Conservation (phyloP, 2,329 filamentous ascomycete species). For the Calonectria henricotiae region DNA sequence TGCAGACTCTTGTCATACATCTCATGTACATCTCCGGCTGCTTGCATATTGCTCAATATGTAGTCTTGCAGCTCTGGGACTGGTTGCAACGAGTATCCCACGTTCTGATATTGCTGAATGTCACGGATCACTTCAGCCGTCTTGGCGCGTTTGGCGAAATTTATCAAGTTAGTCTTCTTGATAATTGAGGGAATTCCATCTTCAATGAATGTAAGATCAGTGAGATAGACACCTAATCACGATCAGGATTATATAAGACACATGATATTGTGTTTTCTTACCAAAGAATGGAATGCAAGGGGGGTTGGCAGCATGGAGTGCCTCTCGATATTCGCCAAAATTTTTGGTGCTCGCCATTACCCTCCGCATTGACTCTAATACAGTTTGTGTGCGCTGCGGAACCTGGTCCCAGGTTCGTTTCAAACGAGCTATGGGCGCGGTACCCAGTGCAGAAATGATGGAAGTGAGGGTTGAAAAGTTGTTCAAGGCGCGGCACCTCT, state of each 20-base stretch:
- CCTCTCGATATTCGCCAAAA: conserved; percentile 96
- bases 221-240: conserved; percentile 87
- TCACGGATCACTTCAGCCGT: conserved; percentile 98
- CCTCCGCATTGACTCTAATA: conserved; percentile 91
- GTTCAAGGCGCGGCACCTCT: conserved; percentile 95
- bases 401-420: conserved; percentile 96
- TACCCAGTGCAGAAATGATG: conserved; percentile 95
- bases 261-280: conserved; percentile 61
- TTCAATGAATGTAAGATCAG: conserved; percentile 98
- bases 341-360: conserved; percentile 99
- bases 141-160: conserved; percentile 98
- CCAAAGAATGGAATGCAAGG: conserved; percentile 99
- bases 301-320: conserved; percentile 92
- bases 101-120: conserved; percentile 98
- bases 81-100: conserved; percentile 92
- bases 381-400: conserved; percentile 84
- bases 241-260: conserved; percentile 5
- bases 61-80: conserved; percentile 97
- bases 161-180: conserved; percentile 97
- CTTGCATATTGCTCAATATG: conserved; percentile 96
- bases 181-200: conserved; percentile 97
- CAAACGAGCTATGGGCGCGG: conserved; percentile 93
- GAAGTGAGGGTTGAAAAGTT: conserved; percentile 98
- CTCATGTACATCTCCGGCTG: conserved; percentile 95
- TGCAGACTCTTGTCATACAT: conserved; percentile 99